Base-by-base conservation (phyloP, 75 land plant genomes). In the Azolla pinnata region DNA sequence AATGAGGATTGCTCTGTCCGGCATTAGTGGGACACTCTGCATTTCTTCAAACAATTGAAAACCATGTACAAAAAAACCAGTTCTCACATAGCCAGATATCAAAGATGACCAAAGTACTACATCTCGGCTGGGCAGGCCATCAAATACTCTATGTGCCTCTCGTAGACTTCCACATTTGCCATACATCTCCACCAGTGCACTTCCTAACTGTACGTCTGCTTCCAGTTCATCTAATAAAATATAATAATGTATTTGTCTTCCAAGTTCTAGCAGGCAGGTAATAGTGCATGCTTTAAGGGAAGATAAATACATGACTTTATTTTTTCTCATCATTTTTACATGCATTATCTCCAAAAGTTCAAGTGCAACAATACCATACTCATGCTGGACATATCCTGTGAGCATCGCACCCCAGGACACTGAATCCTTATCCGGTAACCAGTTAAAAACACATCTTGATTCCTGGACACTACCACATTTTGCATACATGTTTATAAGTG, bases 321-420 rank as follows among this genome's bases (percentile, higher is more conserved):
- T 80, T 10, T 73, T 75, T 51, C 46, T 45, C 28, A 81, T 7
- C 1, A 52, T 66, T 29, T 52, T 28, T 0, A 72, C 72, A 66
- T 70, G 75, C 78, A 87, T 84, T 53, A 29, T 49, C 38, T 61
- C 32, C 35, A 87, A 81, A 42, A 84, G 55, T 19, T 63, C 32
- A 38, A 87, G 49, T 1, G 85, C 82, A 29, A 62, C 63, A 26
- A 57, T 35, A 4, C 70, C 68, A 0, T 71, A 71, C 5, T 80
- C 87, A 69, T 78, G 76, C 52, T 81, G 88, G 25, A 75, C 84
- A 62, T 81, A 87, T 38, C 88, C 77, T 8, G 80, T 69, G 7
- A 87, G 67, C 76, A 87, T 56, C 33, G 77, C 77, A 56, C 84
- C 84, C 84, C 87, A 84, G 12, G 82, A 71, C 17, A 88, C 85